Evolutionary conservation across 192 early-diverging fungal genomes (phyloP), one percentile per base, ranked within the genome.

Genomic region (Funneliformis mosseae): DNA sequence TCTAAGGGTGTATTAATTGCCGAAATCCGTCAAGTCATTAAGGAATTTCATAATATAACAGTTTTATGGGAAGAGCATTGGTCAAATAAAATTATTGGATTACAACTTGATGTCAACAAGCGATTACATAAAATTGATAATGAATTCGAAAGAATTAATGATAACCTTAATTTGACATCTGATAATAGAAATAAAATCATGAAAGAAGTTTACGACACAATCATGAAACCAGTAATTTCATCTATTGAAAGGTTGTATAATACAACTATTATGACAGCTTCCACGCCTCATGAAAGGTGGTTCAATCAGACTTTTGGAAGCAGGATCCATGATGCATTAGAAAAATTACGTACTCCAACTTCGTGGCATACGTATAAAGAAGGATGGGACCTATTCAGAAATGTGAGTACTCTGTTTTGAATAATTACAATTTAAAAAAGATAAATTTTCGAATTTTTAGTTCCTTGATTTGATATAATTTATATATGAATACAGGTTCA

Each of bases 51-150:
- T 60, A 84, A 88, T 38, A 83, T 94, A 0, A 93, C 95, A 0
- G 93, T 96, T 28, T 79, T 96, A 4, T 94, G 94, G 91, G 94
- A 95, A 78, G 95, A 96, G 83, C 85, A 84, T 21, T 95, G 93
- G 93, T 82, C 90, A n/a, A 89, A 94, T 73, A 88, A 86, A 80
- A 89, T 96, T 28, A 82, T 87, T 11, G 77, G 80, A 12, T 46
- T 94, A 27, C 85, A 92, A 25, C 76, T 82, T 39, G 92, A 94
- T 60, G 83, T 89, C 3, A 85, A 83, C 66, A 88, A 86, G 66
- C 83, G 89, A 59, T 80, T 92, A 7, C 82, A 88, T 23, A 87
- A 88, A 25, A 79, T 95, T 9, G 84, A 88, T 18, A 82, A 85
- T 16, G 93, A 94, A 74, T 82, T 89, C 5, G 77, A 82, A 16